Evolutionary conservation across 2,329 filamentous ascomycete species (phyloP), one percentile per base, ranked within the genome.

Genomic region (Piedraia hortae): DNA sequence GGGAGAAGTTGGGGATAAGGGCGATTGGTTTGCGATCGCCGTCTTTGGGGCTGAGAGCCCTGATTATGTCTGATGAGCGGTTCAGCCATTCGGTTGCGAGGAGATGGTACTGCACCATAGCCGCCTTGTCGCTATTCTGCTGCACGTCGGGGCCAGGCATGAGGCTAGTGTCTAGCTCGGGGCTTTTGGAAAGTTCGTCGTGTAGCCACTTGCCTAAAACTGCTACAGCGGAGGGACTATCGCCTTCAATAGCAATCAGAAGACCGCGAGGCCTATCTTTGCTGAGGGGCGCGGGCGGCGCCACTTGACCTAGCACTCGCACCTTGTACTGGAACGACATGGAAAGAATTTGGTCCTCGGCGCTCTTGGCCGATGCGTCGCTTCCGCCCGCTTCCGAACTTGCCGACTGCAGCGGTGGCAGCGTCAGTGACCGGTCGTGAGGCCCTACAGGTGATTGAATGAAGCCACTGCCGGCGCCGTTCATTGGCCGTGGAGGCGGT

Each of bases 191-290:
- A 20, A 68, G 42, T 18, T 47, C 48, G 26, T 47, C 51, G 26
- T 48, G 54, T 35, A 89, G 50, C 33, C 66, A 68, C 15, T 55
- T 52, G 24, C 70, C 57, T 10, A 90, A 60, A 10, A 60, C 56
- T 3, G 54, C 48, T 3, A 74, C 65, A 3, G 73, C 60, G 6
- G 59, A 53, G 2, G 49, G 42, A 26, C 68, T 59, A 10, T 69
- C 56, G 1, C 80, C 80, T 43, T 93, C 82, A 13, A 93, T 51
- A 1, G 74, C 70, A 29, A 93, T 67, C 16, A 91, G 59, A 0
- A 72, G 62, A 0, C 82, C 80, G n/a, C 78, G 61, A 1, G 31
- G 28, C 4, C 27, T 22, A 19, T 21, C 24, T 7, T 26, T 18
- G 12, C 29, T 28, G 49, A 32, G 35, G 51, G 45, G 27, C 8